Evolutionary conservation across 2,329 filamentous ascomycete species (phyloP), one percentile per base, ranked within the genome.

Genomic region (Lachnellula cervina): DNA sequence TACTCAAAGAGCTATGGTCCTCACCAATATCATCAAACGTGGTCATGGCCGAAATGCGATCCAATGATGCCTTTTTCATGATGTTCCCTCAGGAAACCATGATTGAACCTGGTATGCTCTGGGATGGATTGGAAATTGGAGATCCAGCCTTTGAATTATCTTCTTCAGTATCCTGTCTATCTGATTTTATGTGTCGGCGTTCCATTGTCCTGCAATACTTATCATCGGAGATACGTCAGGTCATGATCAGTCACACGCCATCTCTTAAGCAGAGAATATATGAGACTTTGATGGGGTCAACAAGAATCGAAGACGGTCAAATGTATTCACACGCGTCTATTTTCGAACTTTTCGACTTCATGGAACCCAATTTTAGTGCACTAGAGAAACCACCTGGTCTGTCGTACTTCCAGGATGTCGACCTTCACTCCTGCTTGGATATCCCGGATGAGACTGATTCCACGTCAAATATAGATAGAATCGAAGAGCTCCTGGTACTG

Each of bases 301-400:
- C 90, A 7, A 77, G 82, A 11, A 76, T 84, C 17, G 81, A 87
- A 14, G 83, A 82, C 56, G 86, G 87, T 48, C 76, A 83, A 5
- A 76, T 88, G 38, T 57, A 74, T 77, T 51, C 51, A 28, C 88
- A 90, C 56, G 80, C 87, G 0, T 91, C 88, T 3, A 81, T 97
- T 6, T 96, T 97, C 66, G 91, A 97, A 62, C 79, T 97, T 21
- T 94, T 96, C 65, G 94, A 99, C 72, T 97, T 97, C 66, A 81
- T 94, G 57, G 85, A 89, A 58, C 71, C 87, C 11, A 78, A 82
- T 48, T 76, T 85, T 40, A 71, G 74, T 0, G 70, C 71, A 55
- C 67, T 71, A 13, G 65, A 73, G 44, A 70, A 75, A 4, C 68
- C 79, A 2, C 71, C 80, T 2, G 83, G 84, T 2, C 74, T 88